phyloP scores from a whole-genome alignment of 768 basidiomycete species.

The Termitomyces sp. region DNA sequence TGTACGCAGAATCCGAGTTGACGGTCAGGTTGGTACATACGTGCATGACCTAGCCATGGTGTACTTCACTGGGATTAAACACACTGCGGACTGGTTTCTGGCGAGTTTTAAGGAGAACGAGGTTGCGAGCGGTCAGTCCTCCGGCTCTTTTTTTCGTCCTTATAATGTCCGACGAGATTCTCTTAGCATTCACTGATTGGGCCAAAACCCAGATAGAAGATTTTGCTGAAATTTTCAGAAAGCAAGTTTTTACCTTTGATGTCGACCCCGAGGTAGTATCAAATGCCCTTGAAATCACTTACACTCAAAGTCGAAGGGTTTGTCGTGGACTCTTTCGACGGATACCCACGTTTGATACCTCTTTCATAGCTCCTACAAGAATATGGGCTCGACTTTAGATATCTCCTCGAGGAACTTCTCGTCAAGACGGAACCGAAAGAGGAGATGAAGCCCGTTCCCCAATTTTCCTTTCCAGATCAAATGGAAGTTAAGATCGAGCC shows the following conservation, averaged over 20 bases:
- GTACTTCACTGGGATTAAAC: constrained; percentile 90
- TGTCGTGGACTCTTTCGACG: constrained; percentile 7
- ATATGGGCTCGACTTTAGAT: constrained; percentile 90
- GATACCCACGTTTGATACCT: background rate
- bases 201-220: constrained; percentile 78
- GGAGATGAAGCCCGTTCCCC: constrained; percentile 18
- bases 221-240: constrained; percentile 81
- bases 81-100: constrained; percentile 97
- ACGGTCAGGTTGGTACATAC: constrained; percentile 82
- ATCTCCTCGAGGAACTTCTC: constrained; percentile 76
- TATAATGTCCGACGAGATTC: background rate
- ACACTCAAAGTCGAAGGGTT: constrained; percentile 81
- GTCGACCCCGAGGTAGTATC: constrained; percentile 64
- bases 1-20: constrained; percentile 84
- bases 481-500: constrained; percentile 20
- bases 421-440: constrained; percentile 38
- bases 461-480: constrained; percentile 26
- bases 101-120: constrained; percentile 95
- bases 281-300: constrained; percentile 74
- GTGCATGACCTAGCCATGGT: constrained; percentile 85
- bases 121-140: constrained; percentile 79
- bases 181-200: constrained; percentile 91
- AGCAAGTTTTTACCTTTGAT: constrained; percentile 87
- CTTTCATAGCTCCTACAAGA: constrained; percentile 72
- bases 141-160: background rate